Percentiles rank a stretch among this genome's conserved stretches.
Conservation (phyloP, 2,329 filamentous ascomycete genomes). For the Neocucurbitaria cava region DNA sequence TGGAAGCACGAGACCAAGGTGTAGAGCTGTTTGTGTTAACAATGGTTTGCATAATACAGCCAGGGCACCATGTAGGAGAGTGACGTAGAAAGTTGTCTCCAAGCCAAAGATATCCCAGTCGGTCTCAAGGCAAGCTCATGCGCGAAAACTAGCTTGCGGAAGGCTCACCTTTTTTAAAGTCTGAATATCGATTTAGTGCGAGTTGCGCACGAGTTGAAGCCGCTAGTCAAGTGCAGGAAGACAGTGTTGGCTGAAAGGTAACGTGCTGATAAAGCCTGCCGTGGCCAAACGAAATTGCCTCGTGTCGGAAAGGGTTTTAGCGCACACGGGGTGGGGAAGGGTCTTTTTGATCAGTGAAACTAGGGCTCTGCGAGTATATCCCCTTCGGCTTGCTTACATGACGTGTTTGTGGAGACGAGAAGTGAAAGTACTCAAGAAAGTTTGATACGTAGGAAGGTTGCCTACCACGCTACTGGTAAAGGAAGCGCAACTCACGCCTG, state of each 20-base stretch:
- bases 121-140: neutral
- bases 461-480: neutral
- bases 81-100: neutral
- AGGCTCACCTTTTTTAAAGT: neutral
- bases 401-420: neutral
- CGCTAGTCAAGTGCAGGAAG: neutral
- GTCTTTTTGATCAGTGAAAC: neutral
- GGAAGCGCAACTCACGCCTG: neutral
- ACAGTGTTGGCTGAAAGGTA: neutral
- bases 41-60: neutral
- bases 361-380: neutral
- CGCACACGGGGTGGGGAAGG: neutral
- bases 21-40: neutral
- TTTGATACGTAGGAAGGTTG: neutral
- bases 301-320: neutral
- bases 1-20: neutral
- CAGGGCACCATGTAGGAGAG: neutral
- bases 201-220: neutral
- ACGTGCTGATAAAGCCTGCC: neutral
- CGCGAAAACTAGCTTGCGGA: neutral
- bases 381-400: neutral
- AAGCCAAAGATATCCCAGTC: neutral
- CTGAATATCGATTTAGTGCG: neutral
- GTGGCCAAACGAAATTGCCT: neutral
- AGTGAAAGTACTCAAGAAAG: slow-evolving; percentile 5